These are phyloP conservation scores for Arthroderma sp. DNA, from an alignment of 2,329 filamentous ascomycete genomes.

Conservation along the genomic window DNA sequence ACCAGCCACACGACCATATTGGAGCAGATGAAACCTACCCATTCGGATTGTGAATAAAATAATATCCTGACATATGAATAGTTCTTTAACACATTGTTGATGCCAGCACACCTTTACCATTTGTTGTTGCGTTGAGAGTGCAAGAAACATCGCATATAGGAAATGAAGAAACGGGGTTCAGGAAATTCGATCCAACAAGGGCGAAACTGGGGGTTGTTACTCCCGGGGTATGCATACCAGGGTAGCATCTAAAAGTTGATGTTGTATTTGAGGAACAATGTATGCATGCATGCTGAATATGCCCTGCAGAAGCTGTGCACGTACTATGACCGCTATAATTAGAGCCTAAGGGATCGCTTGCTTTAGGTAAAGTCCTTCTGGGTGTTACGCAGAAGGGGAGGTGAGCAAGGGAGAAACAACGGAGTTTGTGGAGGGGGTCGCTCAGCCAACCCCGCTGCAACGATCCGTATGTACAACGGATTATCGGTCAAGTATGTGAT, in stretches of 20 bases:
- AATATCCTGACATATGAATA: background rate
- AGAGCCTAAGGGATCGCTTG: background rate
- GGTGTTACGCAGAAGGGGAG: background rate
- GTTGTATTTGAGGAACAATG: background rate
- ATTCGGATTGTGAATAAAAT: conserved; percentile 34
- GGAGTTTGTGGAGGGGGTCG: background rate
- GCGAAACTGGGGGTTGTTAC: background rate
- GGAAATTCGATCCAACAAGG: background rate
- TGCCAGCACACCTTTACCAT: background rate
- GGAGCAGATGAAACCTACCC: conserved; percentile 41
- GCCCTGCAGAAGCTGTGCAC: background rate
- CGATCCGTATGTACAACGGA: background rate
- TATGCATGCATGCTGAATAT: background rate
- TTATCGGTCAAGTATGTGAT: background rate
- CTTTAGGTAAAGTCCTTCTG: background rate
- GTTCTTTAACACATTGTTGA: background rate
- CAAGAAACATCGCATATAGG: background rate
- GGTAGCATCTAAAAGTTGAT: background rate
- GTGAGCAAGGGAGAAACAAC: background rate
- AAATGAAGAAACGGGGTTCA: background rate
- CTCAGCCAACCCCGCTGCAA: background rate
- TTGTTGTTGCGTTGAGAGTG: background rate
- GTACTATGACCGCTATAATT: background rate
- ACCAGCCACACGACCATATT: conserved; percentile 34
- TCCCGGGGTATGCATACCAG: background rate